Base-by-base conservation (phyloP, 2,329 filamentous ascomycete species). In the Fusarium sterilihyphosum region DNA sequence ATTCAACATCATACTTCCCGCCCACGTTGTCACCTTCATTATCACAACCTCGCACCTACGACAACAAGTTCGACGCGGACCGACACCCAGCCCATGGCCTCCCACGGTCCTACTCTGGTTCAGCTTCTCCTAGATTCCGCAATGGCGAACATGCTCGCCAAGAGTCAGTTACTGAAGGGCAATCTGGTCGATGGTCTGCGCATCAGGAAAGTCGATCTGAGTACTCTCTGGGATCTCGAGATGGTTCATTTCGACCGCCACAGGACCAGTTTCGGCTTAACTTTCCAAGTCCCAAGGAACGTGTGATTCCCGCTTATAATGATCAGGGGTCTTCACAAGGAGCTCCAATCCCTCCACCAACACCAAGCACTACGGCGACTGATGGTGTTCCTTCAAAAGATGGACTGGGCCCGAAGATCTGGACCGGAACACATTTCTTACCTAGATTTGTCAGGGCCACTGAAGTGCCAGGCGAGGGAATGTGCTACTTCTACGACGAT, bases 401-500 rank as follows among this genome's bases (percentile, higher is more conserved):
- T 78, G 88, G 88, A 2, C 82, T 92, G 20, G 90, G 90, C 1
- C 90, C 91, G 18, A 92, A 92, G 83, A 92, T 92, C 67, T 92
- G 91, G 91, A 92, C 90, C 3, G 91, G 91, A 33, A 90, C 88
- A 6, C 89, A 92, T 67, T 92, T 92, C 74, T 81, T 92, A 62
- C 91, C 91, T n/a, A 86, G 90, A 20, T 92, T 92, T 76, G 87
- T 92, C 33, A 86, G 88, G 56, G 87, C 89, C 49, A 88, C 88
- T 33, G 91, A 93, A 61, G 89, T 96, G 8, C 90, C 92, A 1
- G 94, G 93, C 14, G 93, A 96, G 82, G 94, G 94, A 6, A 82
- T 93, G 78, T 96, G 93, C 84, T 96, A 94, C 80, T 92, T 96
- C 71, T 96, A 96, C 80, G 94, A 96, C 73, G 94, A 97, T 79